Evolutionary conservation across 306 rosid genomes (phyloP), one percentile per base, ranked within the genome.

Genomic region (Quercus cerris): DNA sequence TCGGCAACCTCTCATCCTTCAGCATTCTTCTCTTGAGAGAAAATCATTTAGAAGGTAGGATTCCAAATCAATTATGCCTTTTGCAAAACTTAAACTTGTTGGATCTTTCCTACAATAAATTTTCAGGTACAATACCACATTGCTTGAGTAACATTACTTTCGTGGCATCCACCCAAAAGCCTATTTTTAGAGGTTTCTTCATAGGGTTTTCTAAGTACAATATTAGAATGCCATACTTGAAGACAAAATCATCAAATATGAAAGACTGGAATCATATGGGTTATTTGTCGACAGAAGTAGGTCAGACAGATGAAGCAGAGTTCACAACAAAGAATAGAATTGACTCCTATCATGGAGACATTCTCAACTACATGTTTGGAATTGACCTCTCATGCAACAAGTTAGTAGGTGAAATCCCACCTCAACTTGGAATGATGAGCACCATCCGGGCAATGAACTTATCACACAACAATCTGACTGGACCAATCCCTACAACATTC

Each of bases 161-260:
- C 27, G 2, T 1, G 19, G 15, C 3, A 56, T 17, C 59, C 20
- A n/a, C 17, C 23, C 59, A 15, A 56, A 0, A 56, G 18, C 8
- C n/a, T 7, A 0, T 1, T 56, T 1, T 56, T 0, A 19, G 9
- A 55, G 7, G 1, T 44, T 7, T 41, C 46, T 0, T 0, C 0
- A 0, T 0, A 1, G 10, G 0, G 11, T 8, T 41, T 41, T 0
- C 2, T 5, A 0, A 0, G 10, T 0, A 41, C 2, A 0, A 0
- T 0, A 41, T 6, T 41, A 6, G 3, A 28, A n/a, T 5, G 55
- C 17, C 18, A 41, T 5, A 55, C 58, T 55, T 5, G 22, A 2
- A 55, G 22, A 18, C 3, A 55, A 55, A 55, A 19, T 15, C 58
- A 4, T 3, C 6, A 3, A 54, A 0, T 4, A 17, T 70, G 33